Evolutionary conservation across 2,329 filamentous ascomycete genomes (phyloP).

Genomic region (Paecilomyces niveus): DNA sequence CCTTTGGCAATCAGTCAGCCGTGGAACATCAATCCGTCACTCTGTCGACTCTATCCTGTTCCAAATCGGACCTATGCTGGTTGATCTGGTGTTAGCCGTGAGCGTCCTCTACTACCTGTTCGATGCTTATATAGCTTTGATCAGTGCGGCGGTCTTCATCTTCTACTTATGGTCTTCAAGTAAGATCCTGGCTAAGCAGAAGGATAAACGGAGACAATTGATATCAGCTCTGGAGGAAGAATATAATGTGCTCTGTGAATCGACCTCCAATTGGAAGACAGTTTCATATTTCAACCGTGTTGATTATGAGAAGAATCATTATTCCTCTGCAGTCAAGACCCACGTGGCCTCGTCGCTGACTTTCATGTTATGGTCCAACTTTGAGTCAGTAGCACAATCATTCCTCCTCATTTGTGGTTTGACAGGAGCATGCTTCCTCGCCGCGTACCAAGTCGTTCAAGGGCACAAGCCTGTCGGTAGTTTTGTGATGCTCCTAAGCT

Average conservation of each 20-base stretch:
- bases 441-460: conserved; percentile 46
- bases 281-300: conserved; percentile 53
- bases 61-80: conserved; percentile 53
- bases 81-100: conserved; percentile 57
- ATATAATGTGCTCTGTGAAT: conserved; percentile 50
- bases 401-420: conserved; percentile 44
- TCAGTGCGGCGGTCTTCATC: conserved; percentile 40
- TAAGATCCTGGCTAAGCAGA: conserved; percentile 31
- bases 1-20: conserved; percentile 57
- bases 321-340: conserved; percentile 31
- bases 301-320: conserved; percentile 47
- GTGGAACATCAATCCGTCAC: conserved; percentile 53
- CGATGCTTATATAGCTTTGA: conserved; percentile 52
- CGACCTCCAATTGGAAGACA: conserved; percentile 54
- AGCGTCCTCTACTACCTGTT: conserved; percentile 56
- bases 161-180: conserved; percentile 47
- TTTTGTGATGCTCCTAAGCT: conserved; percentile 59
- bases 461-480: conserved; percentile 48
- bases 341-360: conserved; percentile 30
- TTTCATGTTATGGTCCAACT: conserved; percentile 24
- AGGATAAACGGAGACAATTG: conserved; percentile 29
- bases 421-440: conserved; percentile 44
- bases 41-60: conserved; percentile 56
- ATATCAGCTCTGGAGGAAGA: conserved; percentile 42
- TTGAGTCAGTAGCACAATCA: conserved; percentile 36